Base-by-base conservation (phyloP, 1,284 basidiomycete genomes). In the Cutaneotrichosporon curvatum region DNA sequence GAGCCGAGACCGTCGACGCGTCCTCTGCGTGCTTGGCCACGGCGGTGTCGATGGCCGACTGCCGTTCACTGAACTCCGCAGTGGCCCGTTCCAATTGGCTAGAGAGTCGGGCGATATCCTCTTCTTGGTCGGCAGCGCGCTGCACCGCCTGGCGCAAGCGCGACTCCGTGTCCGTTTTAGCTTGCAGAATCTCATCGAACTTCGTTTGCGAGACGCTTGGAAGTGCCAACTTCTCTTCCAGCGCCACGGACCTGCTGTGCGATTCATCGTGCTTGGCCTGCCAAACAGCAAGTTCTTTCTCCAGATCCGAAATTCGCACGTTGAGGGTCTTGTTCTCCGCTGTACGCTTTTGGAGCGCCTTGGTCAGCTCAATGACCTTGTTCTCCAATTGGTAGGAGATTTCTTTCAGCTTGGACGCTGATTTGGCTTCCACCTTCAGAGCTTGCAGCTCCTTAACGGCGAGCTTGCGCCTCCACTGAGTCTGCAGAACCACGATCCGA, bases 341-440 rank as follows among this genome's bases (percentile, higher is more conserved):
- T 9, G 84, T 92, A 34, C 94, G 83, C 65, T 81, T 85, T 71
- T 98, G 95, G 15, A 98, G 78, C n/a, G 76, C 83, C 69, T 98
- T 95, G 0, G 95, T 98, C 59, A 99, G 84, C 69, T 98, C 94
- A 50, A 99, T 89, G 40, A 98, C 95, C 75, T 98, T 99, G 79
- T 98, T 98, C 76, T 99, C 95, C 51, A 99, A 79, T 60, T 82
- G 83, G 70, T 97, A 98, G 0, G 95, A 97, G 57, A 96, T 96
- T 74, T 98, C 95, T 74, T 98, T 96, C 80, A 95, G 95, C 70
- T 95, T 96, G 58, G 86, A 86, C 25, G 94, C 94, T 1, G 94
- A 97, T 45, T 91, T 88, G 20, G 95, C 95, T 71, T 98, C 95
- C 21, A 83, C 80, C 62, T 81, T 84, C 53, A 97, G 81, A 6